Base-by-base conservation (phyloP, 164 flowering plant genomes). In the Nelumbo lutea region DNA sequence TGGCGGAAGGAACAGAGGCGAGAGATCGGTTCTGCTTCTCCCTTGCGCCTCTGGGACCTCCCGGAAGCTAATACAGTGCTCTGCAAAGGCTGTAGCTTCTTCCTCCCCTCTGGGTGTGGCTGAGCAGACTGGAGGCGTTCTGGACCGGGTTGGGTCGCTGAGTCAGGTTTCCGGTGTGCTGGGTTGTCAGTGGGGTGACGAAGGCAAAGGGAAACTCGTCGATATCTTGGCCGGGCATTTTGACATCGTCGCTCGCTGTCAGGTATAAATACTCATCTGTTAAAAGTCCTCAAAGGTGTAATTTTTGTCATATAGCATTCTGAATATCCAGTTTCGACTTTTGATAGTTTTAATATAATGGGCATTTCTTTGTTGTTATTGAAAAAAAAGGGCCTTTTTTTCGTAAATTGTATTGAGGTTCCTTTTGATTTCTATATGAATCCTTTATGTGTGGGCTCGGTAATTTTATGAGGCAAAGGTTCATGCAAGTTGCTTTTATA, bases 191-290 rank as follows among this genome's bases (percentile, higher is more conserved):
- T 93, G 97, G 96, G 97, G 97, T 5, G 97, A 93, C 62, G 97
- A 91, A 79, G 98, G 98, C n/a, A 93, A 93, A 66, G 97, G 97
- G 41, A 93, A 93, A 65, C 96, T 93, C 68, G 97, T 93, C n/a
- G 98, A 93, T 66, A 86, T 93, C 73, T 76, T 93, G 72, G 98
- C 97, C 42, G 65, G 77, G 57, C 90, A 90, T 57, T 93, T 88
- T 73, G 95, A 93, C 61, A 73, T 93, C 61, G 97, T 93, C 40
- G 98, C 98, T 80, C 97, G 98, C 63, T 91, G 98, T 77, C 97
- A 91, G 90, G 97, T 93, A 62, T 27, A 43, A 5, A 43, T 9
- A 39, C 15, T 13, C 59, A 38, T 73, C 2, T 41, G 39, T 9
- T 42, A 10, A 2, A 15, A n/a, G 9, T 66, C 42, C 3, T 9